Evolutionary conservation across 2,329 filamentous ascomycete species (phyloP), one percentile per base, ranked within the genome.

Genomic region (Peltaster fructicola): DNA sequence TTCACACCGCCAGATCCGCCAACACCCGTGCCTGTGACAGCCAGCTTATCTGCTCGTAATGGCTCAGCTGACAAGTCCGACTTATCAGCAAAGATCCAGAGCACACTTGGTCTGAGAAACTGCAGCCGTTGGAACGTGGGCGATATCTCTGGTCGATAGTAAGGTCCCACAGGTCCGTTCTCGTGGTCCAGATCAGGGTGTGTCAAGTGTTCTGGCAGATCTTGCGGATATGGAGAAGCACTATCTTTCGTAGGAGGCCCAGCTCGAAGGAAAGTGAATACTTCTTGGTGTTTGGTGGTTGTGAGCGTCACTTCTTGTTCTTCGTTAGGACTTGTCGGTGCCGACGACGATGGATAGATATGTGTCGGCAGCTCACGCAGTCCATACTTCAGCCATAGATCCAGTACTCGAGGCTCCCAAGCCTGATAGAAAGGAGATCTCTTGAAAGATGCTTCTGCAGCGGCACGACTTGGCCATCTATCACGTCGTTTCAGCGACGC

Each of bases 251-350:
- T 65, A 0, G 71, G 66, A n/a, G n/a, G n/a, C n/a, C n/a, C n/a
- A n/a, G n/a, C n/a, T 0, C 76, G 65, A 34, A 78, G 52, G 46
- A 75, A 88, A 1, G 73, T 81, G 42, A 80, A 73, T 28, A 88
- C 76, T 55, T 91, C 81, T 45, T 92, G 80, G 48, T 91, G 77
- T 40, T 84, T 81, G 1, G 80, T 74, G 1, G 85, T 95, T 2
- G 68, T 66, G 3, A 88, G 60, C 0, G 80, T 85, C 1, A 82
- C 73, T 16, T 61, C 52, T 9, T 52, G 50, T 12, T 45, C 45
- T 7, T 32, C 33, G 2, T 35, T 29, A 4, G 30, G 20, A 1
- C 36, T 15, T 2, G 37, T 37, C 8, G 38, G 30, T 16, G 35
- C 14, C 6, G 34, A 36, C 14, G 26, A 24, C 2, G 57, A 39